These are phyloP conservation scores for Microdochium paspali DNA, from an alignment of 2,329 filamentous ascomycete genomes.

Conservation along the genomic window DNA sequence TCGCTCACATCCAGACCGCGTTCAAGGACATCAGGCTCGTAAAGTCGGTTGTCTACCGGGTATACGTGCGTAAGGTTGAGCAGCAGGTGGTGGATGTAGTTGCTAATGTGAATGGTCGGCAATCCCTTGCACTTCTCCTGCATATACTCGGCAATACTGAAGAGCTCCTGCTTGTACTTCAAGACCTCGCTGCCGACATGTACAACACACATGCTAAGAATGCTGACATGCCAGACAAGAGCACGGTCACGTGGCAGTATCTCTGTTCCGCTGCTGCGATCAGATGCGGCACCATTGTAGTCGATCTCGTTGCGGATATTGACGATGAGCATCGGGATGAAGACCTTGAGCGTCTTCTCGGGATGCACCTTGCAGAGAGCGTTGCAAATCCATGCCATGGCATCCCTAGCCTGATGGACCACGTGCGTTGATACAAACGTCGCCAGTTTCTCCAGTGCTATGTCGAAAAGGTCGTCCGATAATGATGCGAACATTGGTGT, in stretches of 20 bases:
- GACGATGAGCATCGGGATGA: conserved; percentile 81
- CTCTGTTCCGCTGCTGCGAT: conserved; percentile 85
- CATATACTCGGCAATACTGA: conserved; percentile 91
- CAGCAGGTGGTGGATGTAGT: conserved; percentile 92
- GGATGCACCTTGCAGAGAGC: conserved; percentile 93
- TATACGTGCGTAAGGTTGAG: conserved; percentile 94
- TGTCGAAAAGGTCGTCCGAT: conserved; percentile 87
- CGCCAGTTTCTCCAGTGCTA: conserved; percentile 84
- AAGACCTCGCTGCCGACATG: conserved; percentile 88
- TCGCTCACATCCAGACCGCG: conserved; percentile 66
- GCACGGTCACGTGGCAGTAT: conserved; percentile 87
- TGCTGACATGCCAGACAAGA: conserved; percentile 92
- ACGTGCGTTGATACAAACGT: conserved; percentile 90
- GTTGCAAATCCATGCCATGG: conserved; percentile 98
- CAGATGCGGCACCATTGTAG: conserved; percentile 90
- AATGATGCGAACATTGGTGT: conserved; percentile 84
- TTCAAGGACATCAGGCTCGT: conserved; percentile 66
- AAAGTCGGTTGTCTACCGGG: conserved; percentile 79
- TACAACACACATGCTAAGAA: conserved; percentile 96
- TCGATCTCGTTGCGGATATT: conserved; percentile 96
- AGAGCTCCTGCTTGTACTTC: conserved; percentile 78
- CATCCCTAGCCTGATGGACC: conserved; percentile 91
- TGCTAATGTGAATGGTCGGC: conserved; percentile 91
- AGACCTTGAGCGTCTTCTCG: conserved; percentile 81
- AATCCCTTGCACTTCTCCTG: conserved; percentile 90